Evolutionary conservation across 768 basidiomycete species (phyloP), one percentile per base, ranked within the genome.

Genomic region (Pleurotus eryngii): DNA sequence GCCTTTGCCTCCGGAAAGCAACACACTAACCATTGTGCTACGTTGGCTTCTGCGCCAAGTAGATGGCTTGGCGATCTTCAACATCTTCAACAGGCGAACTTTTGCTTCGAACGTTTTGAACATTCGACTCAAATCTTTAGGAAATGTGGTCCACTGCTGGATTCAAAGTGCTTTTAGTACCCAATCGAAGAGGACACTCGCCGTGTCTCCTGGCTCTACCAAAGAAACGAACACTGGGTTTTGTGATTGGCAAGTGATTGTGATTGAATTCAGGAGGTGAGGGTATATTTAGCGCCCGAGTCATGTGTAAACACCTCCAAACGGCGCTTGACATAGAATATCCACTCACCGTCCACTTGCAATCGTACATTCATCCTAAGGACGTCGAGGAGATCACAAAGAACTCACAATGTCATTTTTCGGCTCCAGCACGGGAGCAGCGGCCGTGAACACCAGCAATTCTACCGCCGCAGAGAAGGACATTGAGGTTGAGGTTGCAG

Each of bases 401-500:
- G 42, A 12, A 5, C n/a, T 9, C 42, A 17, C 2, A 0, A 45
- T 54, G 51, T 54, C 51, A 42, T 54, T 54, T 39, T 54, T 54
- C 5, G 51, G 51, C 11, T 9, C 38, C 37, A 5, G 14, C 20
- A 18, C 51, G 37, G 37, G 17, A 2, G 37, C 37, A 40, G 22
- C 35, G 15, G 17, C 51, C n/a, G 51, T 54, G 20, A 22, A 17
- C 17, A 54, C 15, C n/a, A 22, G 22, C 18, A 35, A 35, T 35
- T 35, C 30, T 8, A 54, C 20, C 18, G 22, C 81, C 17, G 73
- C 75, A 3, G 87, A 90, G 48, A 91, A 89, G 70, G 92, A 95
- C 68, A 76, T 92, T 56, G 92, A 94, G 63, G 76, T 92, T 56
- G 92, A 94, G 63, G 82, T 96, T 48, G 68, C 78, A 5, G 87